These are phyloP conservation scores for Pseudozyma pruni DNA, from an alignment of 1,284 basidiomycete species.

Conservation along the genomic window DNA sequence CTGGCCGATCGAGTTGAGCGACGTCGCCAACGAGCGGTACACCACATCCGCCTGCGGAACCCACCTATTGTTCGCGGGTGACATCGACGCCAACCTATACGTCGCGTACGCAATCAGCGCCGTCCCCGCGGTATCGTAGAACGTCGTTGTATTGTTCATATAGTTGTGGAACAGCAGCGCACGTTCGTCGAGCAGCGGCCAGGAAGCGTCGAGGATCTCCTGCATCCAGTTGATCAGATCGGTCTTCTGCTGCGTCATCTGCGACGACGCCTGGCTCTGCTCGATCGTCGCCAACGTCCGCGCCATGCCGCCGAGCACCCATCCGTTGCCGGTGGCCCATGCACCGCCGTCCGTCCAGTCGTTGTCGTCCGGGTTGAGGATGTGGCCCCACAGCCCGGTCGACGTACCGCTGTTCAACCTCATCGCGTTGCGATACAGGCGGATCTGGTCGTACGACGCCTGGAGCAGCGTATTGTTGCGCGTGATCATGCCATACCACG, in stretches of 20 bases:
- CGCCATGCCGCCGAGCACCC: constrained; percentile 85
- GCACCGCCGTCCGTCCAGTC: constrained; percentile 69
- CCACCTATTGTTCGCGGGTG: constrained; percentile 27
- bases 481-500: constrained; percentile 82
- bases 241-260: constrained; percentile 72
- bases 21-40: constrained; percentile 48
- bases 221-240: constrained; percentile 77
- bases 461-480: constrained; percentile 76
- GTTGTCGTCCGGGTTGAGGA: constrained; percentile 36
- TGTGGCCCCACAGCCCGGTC: constrained; percentile 63
- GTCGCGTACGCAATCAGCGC: constrained; percentile 60
- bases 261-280: constrained; percentile 72
- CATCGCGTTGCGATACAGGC: constrained; percentile 76
- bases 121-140: constrained; percentile 57
- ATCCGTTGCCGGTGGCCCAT: constrained; percentile 81
- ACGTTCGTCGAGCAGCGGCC: constrained; percentile 70
- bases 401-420: constrained; percentile 72
- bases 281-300: constrained; percentile 81
- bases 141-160: constrained; percentile 51
- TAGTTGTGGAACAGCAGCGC: constrained; percentile 62
- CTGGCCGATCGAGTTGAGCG: constrained; percentile 45
- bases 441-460: constrained; percentile 81
- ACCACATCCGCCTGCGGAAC: constrained; percentile 47
- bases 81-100: constrained; percentile 60
- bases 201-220: constrained; percentile 81